A percentile compares a stretch with the other conserved stretches of the same genome.
These are phyloP conservation scores for Fusarium sp. DNA, from an alignment of 2,329 filamentous ascomycete species.

Conservation along the genomic window DNA sequence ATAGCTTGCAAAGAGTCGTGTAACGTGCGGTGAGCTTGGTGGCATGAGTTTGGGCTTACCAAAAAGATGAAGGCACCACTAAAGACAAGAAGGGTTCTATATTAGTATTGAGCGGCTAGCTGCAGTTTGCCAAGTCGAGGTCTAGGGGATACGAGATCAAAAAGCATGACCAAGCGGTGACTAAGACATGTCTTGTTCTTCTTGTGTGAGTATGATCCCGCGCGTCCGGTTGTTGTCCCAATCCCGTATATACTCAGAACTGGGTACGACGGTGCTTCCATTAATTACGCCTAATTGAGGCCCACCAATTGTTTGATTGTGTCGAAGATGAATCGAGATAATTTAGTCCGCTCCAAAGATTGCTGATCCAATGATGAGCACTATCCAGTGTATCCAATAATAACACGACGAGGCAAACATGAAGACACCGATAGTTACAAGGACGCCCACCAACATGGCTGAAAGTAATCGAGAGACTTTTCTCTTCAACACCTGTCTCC, in stretches of 20 bases:
- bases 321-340: slow-evolving; percentile 54
- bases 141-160: slow-evolving; percentile 44
- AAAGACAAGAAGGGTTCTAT: slow-evolving; percentile 81
- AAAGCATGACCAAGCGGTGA: slow-evolving; percentile 53
- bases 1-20: slow-evolving; percentile 24
- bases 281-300: slow-evolving; percentile 12
- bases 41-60: slow-evolving; percentile 63
- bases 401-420: slow-evolving; percentile 91
- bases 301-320: slow-evolving; percentile 16
- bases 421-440: slow-evolving; percentile 86
- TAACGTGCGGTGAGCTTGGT: slow-evolving; percentile 31
- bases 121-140: slow-evolving; percentile 31
- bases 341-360: slow-evolving; percentile 80
- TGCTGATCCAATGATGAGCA: slow-evolving; percentile 78
- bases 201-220: slow-evolving; percentile 21
- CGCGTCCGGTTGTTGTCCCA: slow-evolving; percentile 33
- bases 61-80: slow-evolving; percentile 90
- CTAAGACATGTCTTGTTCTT: slow-evolving; percentile 36
- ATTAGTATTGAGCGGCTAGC: slow-evolving; percentile 48
- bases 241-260: slow-evolving; percentile 6
- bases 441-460: slow-evolving; percentile 77
- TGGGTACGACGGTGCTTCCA: slow-evolving; percentile 7
- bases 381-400: slow-evolving; percentile 79
- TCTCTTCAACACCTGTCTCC: slow-evolving; percentile 65
- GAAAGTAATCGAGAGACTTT: slow-evolving; percentile 60